Conservation (phyloP, 1,284 basidiomycete species). For the Dichomitus squalens region DNA sequence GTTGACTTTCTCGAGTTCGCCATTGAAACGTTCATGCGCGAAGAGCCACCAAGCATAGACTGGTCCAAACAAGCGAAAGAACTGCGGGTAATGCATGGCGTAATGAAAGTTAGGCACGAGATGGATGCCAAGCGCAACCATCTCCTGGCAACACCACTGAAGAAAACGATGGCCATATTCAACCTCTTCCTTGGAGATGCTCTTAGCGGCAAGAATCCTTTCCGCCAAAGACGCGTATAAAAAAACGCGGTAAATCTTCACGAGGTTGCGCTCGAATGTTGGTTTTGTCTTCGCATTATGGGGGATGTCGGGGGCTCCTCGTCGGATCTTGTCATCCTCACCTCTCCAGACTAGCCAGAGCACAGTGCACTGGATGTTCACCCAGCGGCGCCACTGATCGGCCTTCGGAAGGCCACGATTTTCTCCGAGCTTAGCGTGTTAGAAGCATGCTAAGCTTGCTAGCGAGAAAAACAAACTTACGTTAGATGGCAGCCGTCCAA, state of each 20-base stretch:
- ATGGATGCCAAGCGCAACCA: conserved; percentile 13
- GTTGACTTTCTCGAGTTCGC: conserved; percentile 37
- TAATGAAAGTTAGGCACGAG: conserved; percentile 37
- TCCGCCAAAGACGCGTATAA: conserved; percentile 8
- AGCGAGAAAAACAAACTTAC: background rate
- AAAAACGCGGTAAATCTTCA: conserved; percentile 3
- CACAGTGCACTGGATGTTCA: conserved; percentile 31
- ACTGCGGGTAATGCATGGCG: conserved; percentile 31
- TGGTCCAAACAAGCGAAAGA: conserved; percentile 36
- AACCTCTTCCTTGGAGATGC: conserved; percentile 32
- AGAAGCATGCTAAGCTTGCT: conserved; percentile 1
- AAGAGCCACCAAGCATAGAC: conserved; percentile 42
- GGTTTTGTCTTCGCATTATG: background rate
- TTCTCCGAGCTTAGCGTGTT: conserved; percentile 26
- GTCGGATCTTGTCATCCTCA: conserved; percentile 15
- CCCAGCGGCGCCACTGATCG: conserved; percentile 34
- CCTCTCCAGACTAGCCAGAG: conserved; percentile 35
- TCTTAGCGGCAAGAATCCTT: conserved; percentile 14
- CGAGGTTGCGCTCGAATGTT: background rate
- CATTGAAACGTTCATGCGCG: conserved; percentile 39
- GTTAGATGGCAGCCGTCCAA: conserved; percentile 32
- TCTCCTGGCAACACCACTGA: conserved; percentile 24
- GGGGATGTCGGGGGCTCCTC: background rate
- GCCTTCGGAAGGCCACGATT: conserved; percentile 28
- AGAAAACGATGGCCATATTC: conserved; percentile 28